Conservation (phyloP, 2,329 filamentous ascomycete genomes). For the Drechslerella coelobrocha region DNA sequence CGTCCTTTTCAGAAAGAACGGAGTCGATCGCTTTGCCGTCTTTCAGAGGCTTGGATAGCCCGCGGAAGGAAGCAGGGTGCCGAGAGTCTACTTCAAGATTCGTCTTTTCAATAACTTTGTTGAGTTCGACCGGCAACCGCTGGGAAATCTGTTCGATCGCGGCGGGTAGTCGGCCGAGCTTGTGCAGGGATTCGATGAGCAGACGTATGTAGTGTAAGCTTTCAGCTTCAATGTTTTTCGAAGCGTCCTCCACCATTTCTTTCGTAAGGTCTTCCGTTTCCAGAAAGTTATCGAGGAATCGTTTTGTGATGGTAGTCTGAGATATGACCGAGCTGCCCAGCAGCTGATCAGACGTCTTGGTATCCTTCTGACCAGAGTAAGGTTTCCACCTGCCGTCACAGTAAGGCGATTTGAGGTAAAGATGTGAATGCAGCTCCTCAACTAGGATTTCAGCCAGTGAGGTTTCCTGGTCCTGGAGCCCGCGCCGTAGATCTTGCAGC, state of each 20-base stretch:
- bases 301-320: constrained; percentile 45
- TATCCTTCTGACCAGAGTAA: constrained; percentile 60
- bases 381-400: constrained; percentile 95
- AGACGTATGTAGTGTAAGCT: constrained; percentile 92
- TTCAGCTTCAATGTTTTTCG: constrained; percentile 89
- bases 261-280: constrained; percentile 69
- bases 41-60: constrained; percentile 57
- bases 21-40: constrained; percentile 65
- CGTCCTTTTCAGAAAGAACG: constrained; percentile 73
- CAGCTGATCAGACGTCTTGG: constrained; percentile 43
- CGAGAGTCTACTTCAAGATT: constrained; percentile 92
- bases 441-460: constrained; percentile 91
- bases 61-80: constrained; percentile 74
- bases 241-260: constrained; percentile 79
- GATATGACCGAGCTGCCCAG: constrained; percentile 32
- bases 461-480: constrained; percentile 91
- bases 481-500: constrained; percentile 81
- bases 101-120: constrained; percentile 90
- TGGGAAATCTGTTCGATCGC: constrained; percentile 92
- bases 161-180: constrained; percentile 81
- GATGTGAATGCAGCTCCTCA: constrained; percentile 95
- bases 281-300: constrained; percentile 67
- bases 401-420: constrained; percentile 97
- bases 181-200: constrained; percentile 86
- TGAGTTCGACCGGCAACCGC: constrained; percentile 88